These are phyloP conservation scores for Metschnikowia henanensis DNA, from an alignment of 805 yeast genomes.

Conservation along the genomic window DNA sequence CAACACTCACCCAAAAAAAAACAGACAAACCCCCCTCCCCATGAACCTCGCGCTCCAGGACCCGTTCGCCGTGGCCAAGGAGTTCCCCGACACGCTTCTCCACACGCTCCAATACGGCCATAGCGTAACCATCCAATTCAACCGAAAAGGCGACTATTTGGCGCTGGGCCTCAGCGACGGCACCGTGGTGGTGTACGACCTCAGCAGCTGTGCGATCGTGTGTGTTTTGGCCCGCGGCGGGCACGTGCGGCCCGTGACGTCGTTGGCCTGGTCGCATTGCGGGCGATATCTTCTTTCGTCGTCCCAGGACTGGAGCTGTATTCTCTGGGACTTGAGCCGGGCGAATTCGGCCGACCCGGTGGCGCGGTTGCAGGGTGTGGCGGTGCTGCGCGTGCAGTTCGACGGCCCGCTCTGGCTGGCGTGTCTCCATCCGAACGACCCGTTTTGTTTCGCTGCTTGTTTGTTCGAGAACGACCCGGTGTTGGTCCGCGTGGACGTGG, in stretches of 20 bases:
- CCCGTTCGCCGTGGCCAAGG: slow-evolving; percentile 89
- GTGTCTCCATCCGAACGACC: slow-evolving; percentile 50
- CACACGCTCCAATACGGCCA: slow-evolving; percentile 67
- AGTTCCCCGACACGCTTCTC: slow-evolving; percentile 83
- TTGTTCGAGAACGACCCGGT: slow-evolving; percentile 63
- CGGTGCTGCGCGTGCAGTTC: slow-evolving; percentile 46
- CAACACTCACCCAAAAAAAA: too few species aligned
- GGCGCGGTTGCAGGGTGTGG: slow-evolving; percentile 18
- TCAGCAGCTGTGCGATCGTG: slow-evolving; percentile 58
- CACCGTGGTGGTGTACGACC: slow-evolving; percentile 25
- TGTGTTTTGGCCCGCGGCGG: slow-evolving; percentile 49
- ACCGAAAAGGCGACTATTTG: slow-evolving; percentile 71
- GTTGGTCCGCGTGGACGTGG: slow-evolving; percentile 35
- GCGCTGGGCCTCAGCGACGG: slow-evolving; percentile 20
- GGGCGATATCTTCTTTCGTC: slow-evolving; percentile 70
- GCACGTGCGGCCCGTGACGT: slow-evolving; percentile 73
- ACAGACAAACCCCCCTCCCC: not conserved
- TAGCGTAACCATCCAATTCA: slow-evolving; percentile 67
- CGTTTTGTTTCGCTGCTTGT: slow-evolving; percentile 56
- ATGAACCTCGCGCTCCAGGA: slow-evolving; percentile 86
- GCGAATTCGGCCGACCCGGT: slow-evolving; percentile 18
- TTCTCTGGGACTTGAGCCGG: slow-evolving; percentile 71
- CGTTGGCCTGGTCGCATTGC: slow-evolving; percentile 71
- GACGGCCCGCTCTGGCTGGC: slow-evolving; percentile 78
- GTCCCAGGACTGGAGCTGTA: slow-evolving; percentile 80